Percentiles rank a stretch among this genome's conserved stretches.
Evolutionary conservation across 176 grass and related monocot genomes (phyloP).

Genomic region (Elaeis guineensis): DNA sequence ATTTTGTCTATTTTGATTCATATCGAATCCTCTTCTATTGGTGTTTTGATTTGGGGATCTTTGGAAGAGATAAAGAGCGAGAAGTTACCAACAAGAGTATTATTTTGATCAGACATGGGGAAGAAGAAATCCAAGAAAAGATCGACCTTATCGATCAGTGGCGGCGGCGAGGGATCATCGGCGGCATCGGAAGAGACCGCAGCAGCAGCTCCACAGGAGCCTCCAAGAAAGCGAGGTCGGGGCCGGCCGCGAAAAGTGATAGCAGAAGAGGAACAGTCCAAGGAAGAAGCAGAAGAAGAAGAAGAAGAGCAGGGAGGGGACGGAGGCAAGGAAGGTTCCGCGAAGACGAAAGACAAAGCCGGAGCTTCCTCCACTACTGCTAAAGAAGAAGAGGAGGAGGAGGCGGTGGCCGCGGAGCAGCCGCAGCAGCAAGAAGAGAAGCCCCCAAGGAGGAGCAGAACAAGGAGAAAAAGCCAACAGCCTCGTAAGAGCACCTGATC

Average conservation of each 20-base stretch:
- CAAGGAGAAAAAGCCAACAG: constrained; percentile 17
- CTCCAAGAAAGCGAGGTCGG: constrained; percentile 3
- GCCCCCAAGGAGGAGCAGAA: not conserved
- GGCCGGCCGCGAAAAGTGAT: constrained; percentile 13
- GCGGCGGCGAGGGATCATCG: not conserved
- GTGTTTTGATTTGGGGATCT: too few relatives aligned
- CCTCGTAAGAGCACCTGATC: constrained; percentile 16
- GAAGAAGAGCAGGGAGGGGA: not conserved
- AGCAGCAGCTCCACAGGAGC: not conserved
- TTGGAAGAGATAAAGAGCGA: too few relatives aligned
- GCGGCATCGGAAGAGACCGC: not conserved
- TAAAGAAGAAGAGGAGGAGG: not conserved
- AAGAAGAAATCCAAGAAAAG: constrained; percentile 5
- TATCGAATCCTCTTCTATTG: too few relatives aligned
- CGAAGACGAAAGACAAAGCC: not conserved
- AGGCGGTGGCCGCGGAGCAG: not conserved
- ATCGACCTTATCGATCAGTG: not conserved
- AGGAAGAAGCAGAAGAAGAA: not conserved
- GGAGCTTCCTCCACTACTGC: too few relatives aligned
- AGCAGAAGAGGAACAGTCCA: not conserved
- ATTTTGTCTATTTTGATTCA: too few relatives aligned
- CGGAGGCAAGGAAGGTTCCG: not conserved
- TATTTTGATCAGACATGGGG: not conserved
- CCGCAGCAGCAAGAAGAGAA: not conserved
- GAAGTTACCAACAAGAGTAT: too few relatives aligned